A percentile compares a stretch with the other conserved stretches of the same genome.
Conservation (phyloP, 78 protist genomes). For the Dictyostelium intermedium region DNA sequence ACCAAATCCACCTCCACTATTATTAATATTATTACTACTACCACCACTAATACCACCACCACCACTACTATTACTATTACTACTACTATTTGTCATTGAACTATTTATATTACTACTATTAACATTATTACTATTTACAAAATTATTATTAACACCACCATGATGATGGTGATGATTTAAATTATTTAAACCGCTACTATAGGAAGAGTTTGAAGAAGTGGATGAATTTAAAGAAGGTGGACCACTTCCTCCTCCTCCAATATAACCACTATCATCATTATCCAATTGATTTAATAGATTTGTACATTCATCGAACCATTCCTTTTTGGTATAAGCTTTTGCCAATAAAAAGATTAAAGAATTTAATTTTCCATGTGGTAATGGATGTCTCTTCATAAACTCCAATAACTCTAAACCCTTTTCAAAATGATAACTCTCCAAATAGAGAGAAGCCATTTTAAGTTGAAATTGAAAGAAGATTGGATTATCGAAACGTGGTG, state of each 20-base stretch:
- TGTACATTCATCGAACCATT: conserved; percentile 65
- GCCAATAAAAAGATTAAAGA: conserved; percentile 58
- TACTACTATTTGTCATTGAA: not conserved
- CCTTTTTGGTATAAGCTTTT: conserved; percentile 65
- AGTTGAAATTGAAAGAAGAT: conserved; percentile 68
- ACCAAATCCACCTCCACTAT: not conserved
- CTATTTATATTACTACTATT: not conserved
- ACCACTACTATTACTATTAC: not conserved
- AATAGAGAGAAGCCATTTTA: conserved; percentile 61
- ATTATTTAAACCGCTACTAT: not conserved
- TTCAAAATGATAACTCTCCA: conserved; percentile 74
- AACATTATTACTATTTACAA: not conserved
- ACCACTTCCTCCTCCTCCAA: not conserved
- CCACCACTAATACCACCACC: not conserved
- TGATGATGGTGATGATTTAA: not conserved
- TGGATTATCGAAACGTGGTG: conserved; percentile 77
- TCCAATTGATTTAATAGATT: conserved; percentile 31
- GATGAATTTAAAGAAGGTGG: not conserved
- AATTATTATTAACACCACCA: not conserved
- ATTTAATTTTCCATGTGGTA: conserved; percentile 67
- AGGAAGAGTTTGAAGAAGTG: not conserved
- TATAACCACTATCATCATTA: conserved; percentile 30
- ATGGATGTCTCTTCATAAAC: conserved; percentile 43
- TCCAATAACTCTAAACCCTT: conserved; percentile 66
- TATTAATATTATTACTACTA: not conserved